Evolutionary conservation across 2,329 filamentous ascomycete species (phyloP), one percentile per base, ranked within the genome.

Genomic region (Penicillium crustosum): DNA sequence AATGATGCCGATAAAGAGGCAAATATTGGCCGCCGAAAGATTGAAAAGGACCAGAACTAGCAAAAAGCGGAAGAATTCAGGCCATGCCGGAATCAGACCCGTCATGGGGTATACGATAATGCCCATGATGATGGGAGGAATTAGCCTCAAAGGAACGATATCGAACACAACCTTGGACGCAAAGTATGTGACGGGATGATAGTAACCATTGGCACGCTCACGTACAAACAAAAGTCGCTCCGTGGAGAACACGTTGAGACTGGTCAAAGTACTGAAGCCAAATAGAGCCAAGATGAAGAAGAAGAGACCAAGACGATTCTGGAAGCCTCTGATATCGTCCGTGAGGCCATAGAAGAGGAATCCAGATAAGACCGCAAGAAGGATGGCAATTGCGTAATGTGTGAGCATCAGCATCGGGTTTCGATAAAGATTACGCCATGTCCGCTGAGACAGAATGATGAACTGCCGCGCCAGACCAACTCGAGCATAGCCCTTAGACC

Each of bases 361-460:
- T 4, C 94, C 94, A 2, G 93, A 93, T 57, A 99, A 89, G 6
- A 97, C 93, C 2, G 93, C 94, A 6, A 99, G 84, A 0, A 97
- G 79, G 60, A 99, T 97, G 8, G 94, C 92, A 65, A 97, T 97
- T 38, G 94, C 94, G 72, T 97, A 99, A 77, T 99, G 94, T 0
- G 93, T 97, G 57, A 99, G 84, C 94, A 99, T 99, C 59, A 99
- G 81, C 85, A 97, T 93, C 1, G 94, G 94, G 73, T 99, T 97
- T 57, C 94, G 88, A 79, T 99, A 97, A 7, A 99, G 82, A 71
- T 99, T 99, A 71, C 90, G 92, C 93, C 93, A 99, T 0, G 94
- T 99, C 45, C 94, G 86, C 68, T 87, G 84, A 0, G 93, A 96
- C 13, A 99, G 81, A 66, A 99, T 97, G 54, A 88, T 71, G 75